phyloP scores from a whole-genome alignment of 2,329 filamentous ascomycete genomes.

The Cladosporium sphaerospermum region DNA sequence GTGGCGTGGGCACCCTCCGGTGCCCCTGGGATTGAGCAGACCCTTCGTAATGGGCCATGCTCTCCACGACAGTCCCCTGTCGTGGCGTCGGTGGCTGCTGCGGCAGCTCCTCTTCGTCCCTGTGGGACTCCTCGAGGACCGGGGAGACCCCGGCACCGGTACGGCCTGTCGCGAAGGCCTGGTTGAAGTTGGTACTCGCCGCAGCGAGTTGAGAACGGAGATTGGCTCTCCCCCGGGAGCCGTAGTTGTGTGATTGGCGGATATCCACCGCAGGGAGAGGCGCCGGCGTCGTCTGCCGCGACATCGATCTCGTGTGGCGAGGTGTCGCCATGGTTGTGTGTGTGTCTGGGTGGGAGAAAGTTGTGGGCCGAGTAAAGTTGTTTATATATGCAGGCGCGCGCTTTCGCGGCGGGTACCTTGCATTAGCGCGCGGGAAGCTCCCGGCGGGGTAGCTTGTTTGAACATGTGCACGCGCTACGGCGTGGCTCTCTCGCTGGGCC shows the following conservation, averaged over 20 bases:
- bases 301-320: slow-evolving; percentile 6
- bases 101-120: slow-evolving; percentile 2
- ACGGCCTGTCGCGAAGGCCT: slow-evolving; percentile 7
- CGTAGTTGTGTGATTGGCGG: slow-evolving; percentile 4
- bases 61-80: slow-evolving; percentile 7
- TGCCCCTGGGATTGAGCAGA: background rate
- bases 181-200: background rate
- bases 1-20: slow-evolving; percentile 1
- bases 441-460: background rate
- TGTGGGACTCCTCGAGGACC: background rate
- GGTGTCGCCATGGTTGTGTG: slow-evolving; percentile 8
- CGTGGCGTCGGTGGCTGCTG: background rate
- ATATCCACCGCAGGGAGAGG: slow-evolving; percentile 10
- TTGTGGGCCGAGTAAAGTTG: background rate
- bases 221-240: slow-evolving; percentile 8
- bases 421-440: slow-evolving; percentile 2
- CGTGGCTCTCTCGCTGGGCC: too few species aligned
- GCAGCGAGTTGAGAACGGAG: slow-evolving; percentile 3
- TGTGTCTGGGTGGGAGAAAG: background rate
- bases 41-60: slow-evolving; percentile 7
- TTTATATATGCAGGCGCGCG: slow-evolving; percentile 2
- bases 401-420: slow-evolving; percentile 4
- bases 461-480: too few species aligned
- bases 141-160: background rate
- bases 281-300: slow-evolving; percentile 4